Evolutionary conservation across 495 filamentous ascomycete species (phyloP), one percentile per base, ranked within the genome.

Genomic region (Daldinia caldariorum): DNA sequence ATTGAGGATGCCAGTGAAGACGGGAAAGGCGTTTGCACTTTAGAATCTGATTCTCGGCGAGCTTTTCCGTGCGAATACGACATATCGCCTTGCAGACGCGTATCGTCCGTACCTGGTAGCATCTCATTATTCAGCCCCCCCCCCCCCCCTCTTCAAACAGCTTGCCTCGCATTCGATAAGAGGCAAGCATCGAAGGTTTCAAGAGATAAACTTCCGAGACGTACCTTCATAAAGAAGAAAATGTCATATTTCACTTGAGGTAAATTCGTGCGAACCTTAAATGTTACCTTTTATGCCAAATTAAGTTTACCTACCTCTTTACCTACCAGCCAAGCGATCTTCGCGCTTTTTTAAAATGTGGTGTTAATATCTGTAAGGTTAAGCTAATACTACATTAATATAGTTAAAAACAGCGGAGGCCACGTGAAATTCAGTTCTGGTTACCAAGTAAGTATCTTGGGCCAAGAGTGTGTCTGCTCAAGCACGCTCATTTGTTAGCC

Each of bases 251-350:
- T n/a, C n/a, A n/a, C n/a, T n/a, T n/a, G n/a, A n/a, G n/a, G n/a
- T n/a, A n/a, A 81, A 29, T 83, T 67, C 75, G 72, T 0, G 84
- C 82, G 2, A 80, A 89, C 9, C 72, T 0, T 22, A 62, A 69
- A 84, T 85, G 26, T 26, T 26, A 26, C n/a, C n/a, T n/a, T 0
- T 66, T 93, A 2, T 85, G 85, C 2, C 91, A 93, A 74, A 83
- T 84, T 16, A 26, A 61, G 8, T 93, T 92, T 68, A 77, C 77
- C 4, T 70, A n/a, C n/a, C n/a, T 92, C 58, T 85, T 26, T 26
- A 26, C 76, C 26, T n/a, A 92, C 91, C 0, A 90, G 91, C 13
- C 89, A 88, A 50, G 84, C 90, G 6, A 91, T 93, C 61, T 89
- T 91, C 1, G 89, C 90, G 29, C 80, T 92, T 47, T 84, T 92